Conservation (phyloP, 768 basidiomycete genomes). For the Suillus brevipes region DNA sequence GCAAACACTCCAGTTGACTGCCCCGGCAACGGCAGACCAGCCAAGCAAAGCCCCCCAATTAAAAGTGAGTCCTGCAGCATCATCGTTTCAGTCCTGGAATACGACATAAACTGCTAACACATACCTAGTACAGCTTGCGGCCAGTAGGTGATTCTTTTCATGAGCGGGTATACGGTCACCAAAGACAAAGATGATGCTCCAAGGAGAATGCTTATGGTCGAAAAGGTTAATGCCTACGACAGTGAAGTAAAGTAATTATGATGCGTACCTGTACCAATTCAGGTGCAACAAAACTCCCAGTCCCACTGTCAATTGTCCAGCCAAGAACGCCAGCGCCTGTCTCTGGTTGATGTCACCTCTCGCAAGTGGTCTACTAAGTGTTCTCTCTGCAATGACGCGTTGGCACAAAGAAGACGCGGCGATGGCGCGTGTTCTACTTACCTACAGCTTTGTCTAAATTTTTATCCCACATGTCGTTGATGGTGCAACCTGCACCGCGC, state of each 20-base stretch:
- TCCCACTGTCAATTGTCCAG: constrained; percentile 76
- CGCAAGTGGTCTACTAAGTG: constrained; percentile 85
- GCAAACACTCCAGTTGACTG: constrained; percentile 78
- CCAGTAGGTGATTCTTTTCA: constrained; percentile 98
- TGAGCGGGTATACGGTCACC: constrained; percentile 89
- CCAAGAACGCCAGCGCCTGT: constrained; percentile 82
- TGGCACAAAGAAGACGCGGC: not conserved
- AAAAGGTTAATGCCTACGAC: constrained; percentile 2
- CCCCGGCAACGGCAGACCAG: constrained; percentile 90
- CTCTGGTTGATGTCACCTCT: constrained; percentile 72
- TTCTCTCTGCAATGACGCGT: constrained; percentile 58
- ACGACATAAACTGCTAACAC: constrained; percentile 20
- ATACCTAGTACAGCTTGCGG: constrained; percentile 92
- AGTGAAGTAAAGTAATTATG: not conserved
- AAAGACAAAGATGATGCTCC: constrained; percentile 90
- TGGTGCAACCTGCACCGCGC: constrained; percentile 97
- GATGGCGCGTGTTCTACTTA: constrained; percentile 31
- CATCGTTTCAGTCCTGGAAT: not conserved
- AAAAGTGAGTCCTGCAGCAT: constrained; percentile 76
- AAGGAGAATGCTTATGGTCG: constrained; percentile 67
- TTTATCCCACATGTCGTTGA: constrained; percentile 98
- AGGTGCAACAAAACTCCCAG: constrained; percentile 85
- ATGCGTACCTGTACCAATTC: constrained; percentile 87
- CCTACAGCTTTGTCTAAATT: constrained; percentile 91
- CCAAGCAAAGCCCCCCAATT: constrained; percentile 98